Conservation (phyloP, 306 rosid species). For the Rosa chinensis region DNA sequence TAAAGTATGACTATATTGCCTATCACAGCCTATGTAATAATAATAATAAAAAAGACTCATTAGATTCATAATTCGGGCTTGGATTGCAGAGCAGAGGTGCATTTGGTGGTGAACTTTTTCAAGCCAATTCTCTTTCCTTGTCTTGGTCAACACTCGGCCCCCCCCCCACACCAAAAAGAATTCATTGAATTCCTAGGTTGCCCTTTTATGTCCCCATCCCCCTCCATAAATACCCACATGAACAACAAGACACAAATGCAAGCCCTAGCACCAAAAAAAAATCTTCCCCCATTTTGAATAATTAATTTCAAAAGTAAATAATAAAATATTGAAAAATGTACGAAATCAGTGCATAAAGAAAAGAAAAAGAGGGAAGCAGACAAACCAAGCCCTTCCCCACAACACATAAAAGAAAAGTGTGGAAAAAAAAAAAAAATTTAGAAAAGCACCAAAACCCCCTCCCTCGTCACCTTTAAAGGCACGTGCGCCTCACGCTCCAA, state of each 20-base stretch:
- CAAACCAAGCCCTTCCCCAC: constrained; percentile 47
- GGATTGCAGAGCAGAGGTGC: constrained; percentile 12
- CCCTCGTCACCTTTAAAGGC: neutral
- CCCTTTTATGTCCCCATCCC: constrained; percentile 36
- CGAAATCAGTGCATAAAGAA: constrained; percentile 3
- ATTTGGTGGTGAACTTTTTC: constrained; percentile 27
- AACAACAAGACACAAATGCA: constrained; percentile 28
- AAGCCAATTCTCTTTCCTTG: constrained; percentile 18
- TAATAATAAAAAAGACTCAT: neutral
- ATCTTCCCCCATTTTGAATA: constrained; percentile 5
- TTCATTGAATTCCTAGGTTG: constrained; percentile 53
- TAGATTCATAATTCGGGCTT: neutral
- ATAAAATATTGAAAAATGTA: neutral
- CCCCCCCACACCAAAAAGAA: neutral
- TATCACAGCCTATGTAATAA: neutral
- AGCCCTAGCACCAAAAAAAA: constrained; percentile 4
- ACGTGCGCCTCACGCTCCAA: constrained; percentile 56
- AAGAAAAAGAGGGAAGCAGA: constrained; percentile 43
- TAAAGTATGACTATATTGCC: neutral
- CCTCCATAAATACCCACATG: constrained; percentile 32
- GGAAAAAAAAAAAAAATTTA: neutral
- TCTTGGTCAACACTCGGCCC: constrained; percentile 39
- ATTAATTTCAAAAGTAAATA: neutral
- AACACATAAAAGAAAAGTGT: constrained; percentile 25
- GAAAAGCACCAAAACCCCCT: constrained; percentile 9